Conservation (phyloP, 495 filamentous ascomycete species). For the Aspergillus campestris region DNA sequence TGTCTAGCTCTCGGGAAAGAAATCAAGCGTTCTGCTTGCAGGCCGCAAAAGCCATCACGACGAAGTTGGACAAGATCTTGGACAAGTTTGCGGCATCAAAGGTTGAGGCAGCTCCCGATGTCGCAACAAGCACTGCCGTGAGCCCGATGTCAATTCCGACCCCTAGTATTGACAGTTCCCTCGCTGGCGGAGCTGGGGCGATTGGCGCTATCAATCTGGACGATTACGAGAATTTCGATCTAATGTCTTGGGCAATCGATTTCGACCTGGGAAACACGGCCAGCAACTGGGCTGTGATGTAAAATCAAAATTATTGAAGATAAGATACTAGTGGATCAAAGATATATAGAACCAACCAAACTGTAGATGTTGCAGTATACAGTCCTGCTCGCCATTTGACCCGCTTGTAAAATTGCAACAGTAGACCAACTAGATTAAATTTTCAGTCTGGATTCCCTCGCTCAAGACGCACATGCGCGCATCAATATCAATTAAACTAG, state of each 20-base stretch:
- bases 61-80: slow-evolving; percentile 11
- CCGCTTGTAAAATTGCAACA: too few relatives aligned
- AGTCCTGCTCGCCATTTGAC: too few relatives aligned
- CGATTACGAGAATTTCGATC: slow-evolving; percentile 8
- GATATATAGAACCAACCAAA: too few relatives aligned
- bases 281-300: slow-evolving; percentile 8
- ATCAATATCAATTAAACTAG: too few relatives aligned
- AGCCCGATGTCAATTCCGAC: slow-evolving; percentile 5
- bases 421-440: too few relatives aligned
- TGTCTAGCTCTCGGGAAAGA: slow-evolving; percentile 9
- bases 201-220: slow-evolving; percentile 9
- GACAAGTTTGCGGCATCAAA: slow-evolving; percentile 6
- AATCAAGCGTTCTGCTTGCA: slow-evolving; percentile 14
- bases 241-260: slow-evolving; percentile 12
- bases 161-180: not conserved
- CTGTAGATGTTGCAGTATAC: too few relatives aligned
- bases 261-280: slow-evolving; percentile 8
- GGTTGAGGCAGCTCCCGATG: slow-evolving; percentile 1
- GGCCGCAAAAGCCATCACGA: slow-evolving; percentile 11
- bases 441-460: too few relatives aligned
- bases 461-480: too few relatives aligned
- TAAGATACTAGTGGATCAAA: too few relatives aligned
- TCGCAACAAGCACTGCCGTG: slow-evolving; percentile 3
- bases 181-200: slow-evolving; percentile 2
- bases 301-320: not conserved